Conservation (phyloP, 208 protist genomes). For the Angomonas ambiguus region DNA sequence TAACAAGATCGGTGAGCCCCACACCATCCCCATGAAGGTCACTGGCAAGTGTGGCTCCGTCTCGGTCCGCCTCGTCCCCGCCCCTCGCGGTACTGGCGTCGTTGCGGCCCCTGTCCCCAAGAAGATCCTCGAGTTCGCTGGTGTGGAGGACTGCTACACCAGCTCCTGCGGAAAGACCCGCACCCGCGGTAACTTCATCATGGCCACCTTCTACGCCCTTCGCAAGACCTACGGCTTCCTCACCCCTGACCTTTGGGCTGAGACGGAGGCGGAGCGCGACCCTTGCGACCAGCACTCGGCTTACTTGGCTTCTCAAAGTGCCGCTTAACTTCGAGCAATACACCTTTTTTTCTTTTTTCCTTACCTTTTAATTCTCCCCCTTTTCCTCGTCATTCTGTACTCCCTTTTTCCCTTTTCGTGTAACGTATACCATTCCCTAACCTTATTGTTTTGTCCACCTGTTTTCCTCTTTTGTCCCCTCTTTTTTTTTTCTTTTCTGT, state of each 20-base stretch:
- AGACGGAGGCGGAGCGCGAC: slow-evolving; percentile 77
- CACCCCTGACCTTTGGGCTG: slow-evolving; percentile 98
- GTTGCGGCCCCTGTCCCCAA: slow-evolving; percentile 97
- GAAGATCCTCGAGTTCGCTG: slow-evolving; percentile 98
- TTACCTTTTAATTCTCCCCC: slow-evolving; percentile 11
- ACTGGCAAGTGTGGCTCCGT: slow-evolving; percentile 99
- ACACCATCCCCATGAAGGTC: slow-evolving; percentile 99
- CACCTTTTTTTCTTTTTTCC: slow-evolving; percentile 15
- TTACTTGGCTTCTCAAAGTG: slow-evolving; percentile 59
- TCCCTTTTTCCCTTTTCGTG: background rate
- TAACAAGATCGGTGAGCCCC: slow-evolving; percentile 97
- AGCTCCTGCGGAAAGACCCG: slow-evolving; percentile 95
- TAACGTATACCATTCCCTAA: background rate
- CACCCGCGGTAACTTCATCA: slow-evolving; percentile 99
- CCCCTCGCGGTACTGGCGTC: slow-evolving; percentile 99
- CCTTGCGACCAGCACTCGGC: slow-evolving; percentile 93
- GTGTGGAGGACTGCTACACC: slow-evolving; percentile 99
- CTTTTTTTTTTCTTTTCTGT: slow-evolving; percentile 11
- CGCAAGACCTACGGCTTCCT: slow-evolving; percentile 97
- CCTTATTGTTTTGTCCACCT: slow-evolving; percentile 8
- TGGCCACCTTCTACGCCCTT: slow-evolving; percentile 98
- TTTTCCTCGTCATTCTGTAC: slow-evolving; percentile 14
- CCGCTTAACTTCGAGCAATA: slow-evolving; percentile 23
- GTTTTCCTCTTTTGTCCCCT: slow-evolving; percentile 13
- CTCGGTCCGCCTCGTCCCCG: slow-evolving; percentile 96